Evolutionary conservation across 148 eudicot species (phyloP), one percentile per base, ranked within the genome.

Genomic region (Nepenthes gracilis): DNA sequence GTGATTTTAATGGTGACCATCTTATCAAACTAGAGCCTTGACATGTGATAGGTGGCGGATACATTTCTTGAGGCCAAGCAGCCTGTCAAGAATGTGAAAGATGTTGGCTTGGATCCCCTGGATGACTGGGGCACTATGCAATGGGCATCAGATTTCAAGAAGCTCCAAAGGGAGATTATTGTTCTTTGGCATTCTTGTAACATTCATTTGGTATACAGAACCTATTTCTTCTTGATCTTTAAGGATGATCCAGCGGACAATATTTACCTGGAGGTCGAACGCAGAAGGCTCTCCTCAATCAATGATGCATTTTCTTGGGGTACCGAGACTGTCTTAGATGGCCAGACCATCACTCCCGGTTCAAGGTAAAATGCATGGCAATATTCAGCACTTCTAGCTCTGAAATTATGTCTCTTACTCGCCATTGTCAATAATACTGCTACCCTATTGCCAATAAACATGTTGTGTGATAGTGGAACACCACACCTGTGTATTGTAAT

Each of bases 221-320:
- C 97, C 45, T 78, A 79, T 66, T 86, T 89, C 78, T 94, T 80
- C 81, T 75, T 94, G 43, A 81, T 89, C 43, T 94, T 88, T 60
- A 86, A 83, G 59, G 86, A 81, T 34, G 92, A 85, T 57, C 87
- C 79, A 2, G 59, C 83, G 2, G 99, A 94, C 75, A 76, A 90
- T 58, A 77, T 94, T 68, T 94, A 89, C 81, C 68, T 94, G 84
- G 87, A 94, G 65, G 99, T 94, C 9, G 99, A 94, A 72, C 77
- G 83, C 34, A 72, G 97, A 67, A 78, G 97, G 71, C 70, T 89
- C 62, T 70, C 78, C 36, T 85, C 77, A 76, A 77, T 89, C 49
- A 81, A 78, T 67, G 84, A 83, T 40, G 78, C 83, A 58, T 89
- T 82, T 72, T 65, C 83, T 57, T 73, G 66, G 60, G 92, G 87